A percentile compares a stretch with the other conserved stretches of the same genome.
Conservation (phyloP, 176 grass and related monocot genomes). For the Avena eriantha region DNA sequence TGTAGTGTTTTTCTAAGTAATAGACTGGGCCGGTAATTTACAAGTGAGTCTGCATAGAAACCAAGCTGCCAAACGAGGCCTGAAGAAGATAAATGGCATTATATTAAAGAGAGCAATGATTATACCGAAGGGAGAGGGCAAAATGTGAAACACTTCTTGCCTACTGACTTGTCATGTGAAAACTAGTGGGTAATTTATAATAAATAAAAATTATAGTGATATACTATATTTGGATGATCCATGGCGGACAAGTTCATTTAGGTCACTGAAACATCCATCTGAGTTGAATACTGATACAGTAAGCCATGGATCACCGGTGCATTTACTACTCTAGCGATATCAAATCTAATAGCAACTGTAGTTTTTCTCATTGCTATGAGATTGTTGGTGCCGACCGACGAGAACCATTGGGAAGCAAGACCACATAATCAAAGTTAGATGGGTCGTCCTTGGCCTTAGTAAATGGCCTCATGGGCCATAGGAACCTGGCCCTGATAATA, state of each 20-base stretch:
- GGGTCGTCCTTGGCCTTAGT: neutral
- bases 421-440: conserved; percentile 1
- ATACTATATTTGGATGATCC: neutral
- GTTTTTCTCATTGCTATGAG: neutral
- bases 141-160: neutral
- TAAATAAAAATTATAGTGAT: neutral
- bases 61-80: no score
- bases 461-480: neutral
- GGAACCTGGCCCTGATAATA: neutral
- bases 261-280: neutral
- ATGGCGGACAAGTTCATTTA: neutral
- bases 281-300: neutral
- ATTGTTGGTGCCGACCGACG: neutral
- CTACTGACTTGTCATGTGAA: neutral
- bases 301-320: neutral
- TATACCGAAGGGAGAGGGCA: neutral
- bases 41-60: no score
- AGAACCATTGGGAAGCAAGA: neutral
- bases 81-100: neutral
- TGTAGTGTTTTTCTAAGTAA: no score
- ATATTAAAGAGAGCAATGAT: neutral
- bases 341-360: neutral
- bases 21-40: no score
- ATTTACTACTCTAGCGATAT: neutral
- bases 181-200: neutral